Evolutionary conservation across 805 yeast genomes (phyloP), one percentile per base, ranked within the genome.

Genomic region (Zygoascus flipseniorum): DNA sequence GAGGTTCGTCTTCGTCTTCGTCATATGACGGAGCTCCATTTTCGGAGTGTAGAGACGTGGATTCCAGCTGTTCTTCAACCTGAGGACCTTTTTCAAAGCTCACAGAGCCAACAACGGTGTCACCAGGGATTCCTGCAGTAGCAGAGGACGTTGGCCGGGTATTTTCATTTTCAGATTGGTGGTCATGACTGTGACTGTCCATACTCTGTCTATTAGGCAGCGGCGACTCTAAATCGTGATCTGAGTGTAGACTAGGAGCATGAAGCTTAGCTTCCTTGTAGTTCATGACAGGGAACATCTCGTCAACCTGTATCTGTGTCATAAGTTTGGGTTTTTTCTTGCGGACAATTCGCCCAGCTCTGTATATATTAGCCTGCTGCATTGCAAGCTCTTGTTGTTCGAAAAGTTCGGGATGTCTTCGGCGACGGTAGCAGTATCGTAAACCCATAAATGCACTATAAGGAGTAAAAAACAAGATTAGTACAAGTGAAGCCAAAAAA

Each of bases 201-300:
- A 50, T 13, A 5, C 14, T 18, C 16, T 23, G n/a, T 43, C 31
- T 18, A 13, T 11, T 28, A 13, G 20, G 37, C 19, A 11, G 23
- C n/a, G 19, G 20, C 9, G 10, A 10, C 23, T 8, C 42, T 28
- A 8, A 14, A 18, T 47, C 50, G 14, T 28, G 18, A 28, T 5
- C 28, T 8, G 26, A 31, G 16, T 35, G 39, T 5, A 35, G 39
- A 35, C 39, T 35, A 5, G 44, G 44, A 10, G 43, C 51, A 48
- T 48, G 43, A 52, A 59, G 56, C 35, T 49, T 45, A 6, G 65
- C 59, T 63, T 51, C 50, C 48, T 65, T 62, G 57, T 66, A 68
- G 26, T 59, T 60, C 47, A 54, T 56, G 8, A 55, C 54, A 8
- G 72, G 72, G 55, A 68, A 68, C 48, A 64, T 54, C 44, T 61